Evolutionary conservation across 225 moss, liverwort and hornwort genomes (phyloP).

Genomic region (Pleurozium schreberi): DNA sequence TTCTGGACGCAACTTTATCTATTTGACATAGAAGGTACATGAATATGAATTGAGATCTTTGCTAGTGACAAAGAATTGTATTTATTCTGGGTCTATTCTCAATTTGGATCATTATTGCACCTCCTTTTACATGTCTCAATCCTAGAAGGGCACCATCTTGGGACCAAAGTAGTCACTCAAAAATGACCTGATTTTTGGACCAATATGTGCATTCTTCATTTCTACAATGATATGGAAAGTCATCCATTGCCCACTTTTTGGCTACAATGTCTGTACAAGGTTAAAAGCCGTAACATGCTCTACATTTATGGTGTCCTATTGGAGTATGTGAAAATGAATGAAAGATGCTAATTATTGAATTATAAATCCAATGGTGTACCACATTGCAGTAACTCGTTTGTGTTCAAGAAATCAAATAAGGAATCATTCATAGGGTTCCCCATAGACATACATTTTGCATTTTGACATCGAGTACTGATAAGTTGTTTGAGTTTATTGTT

Average conservation of each 20-base stretch:
- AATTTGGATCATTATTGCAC: not conserved
- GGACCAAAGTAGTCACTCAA: no score
- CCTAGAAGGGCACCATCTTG: no score
- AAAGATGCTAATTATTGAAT: not conserved
- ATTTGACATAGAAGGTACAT: not conserved
- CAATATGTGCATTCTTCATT: no score
- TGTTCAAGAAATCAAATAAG: not conserved
- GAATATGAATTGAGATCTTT: not conserved
- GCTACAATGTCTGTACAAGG: no score
- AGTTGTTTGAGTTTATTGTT: not conserved
- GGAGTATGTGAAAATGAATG: not conserved
- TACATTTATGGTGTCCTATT: not conserved
- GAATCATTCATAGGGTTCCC: not conserved
- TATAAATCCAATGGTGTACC: not conserved
- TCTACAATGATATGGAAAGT: no score
- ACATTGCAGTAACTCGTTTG: not conserved
- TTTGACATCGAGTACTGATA: not conserved
- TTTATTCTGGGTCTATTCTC: not conserved
- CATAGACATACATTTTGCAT: not conserved
- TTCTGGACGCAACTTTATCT: not conserved
- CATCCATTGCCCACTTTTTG: no score
- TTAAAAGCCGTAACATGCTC: not conserved
- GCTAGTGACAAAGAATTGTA: not conserved
- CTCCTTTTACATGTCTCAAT: not conserved
- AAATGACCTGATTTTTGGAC: no score